Evolutionary conservation across 495 filamentous ascomycete genomes (phyloP).

Genomic region (Penicillium roqueforti): DNA sequence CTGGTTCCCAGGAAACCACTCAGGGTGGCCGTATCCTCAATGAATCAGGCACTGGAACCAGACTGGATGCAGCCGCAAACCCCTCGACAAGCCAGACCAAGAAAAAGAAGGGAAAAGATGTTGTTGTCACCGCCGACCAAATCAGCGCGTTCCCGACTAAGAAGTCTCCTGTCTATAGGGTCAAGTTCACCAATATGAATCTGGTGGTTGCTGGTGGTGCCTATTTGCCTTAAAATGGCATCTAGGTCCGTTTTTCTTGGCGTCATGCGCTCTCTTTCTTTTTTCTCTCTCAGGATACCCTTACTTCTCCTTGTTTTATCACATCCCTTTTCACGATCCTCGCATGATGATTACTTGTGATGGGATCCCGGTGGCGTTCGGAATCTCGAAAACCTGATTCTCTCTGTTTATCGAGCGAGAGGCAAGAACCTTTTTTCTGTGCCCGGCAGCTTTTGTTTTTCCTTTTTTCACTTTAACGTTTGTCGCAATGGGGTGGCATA

Average conservation of each 20-base stretch:
- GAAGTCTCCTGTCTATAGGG: conserved; percentile 91
- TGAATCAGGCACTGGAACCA: conserved; percentile 48
- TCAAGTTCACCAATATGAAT: conserved; percentile 90
- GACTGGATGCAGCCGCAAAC: conserved; percentile 46
- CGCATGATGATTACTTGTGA: conserved; percentile 1
- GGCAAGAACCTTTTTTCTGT: not conserved
- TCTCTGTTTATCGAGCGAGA: conserved; percentile 2
- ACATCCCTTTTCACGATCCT: conserved; percentile 4
- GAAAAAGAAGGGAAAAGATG: conserved; percentile 80
- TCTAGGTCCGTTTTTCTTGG: not conserved
- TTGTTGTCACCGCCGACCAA: conserved; percentile 85
- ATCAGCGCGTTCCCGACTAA: conserved; percentile 92
- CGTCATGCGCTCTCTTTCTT: not conserved
- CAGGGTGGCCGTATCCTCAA: conserved; percentile 55
- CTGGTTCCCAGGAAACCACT: conserved; percentile 53
- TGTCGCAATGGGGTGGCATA: not conserved
- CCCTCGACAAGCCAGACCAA: conserved; percentile 37
- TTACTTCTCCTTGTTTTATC: conserved; percentile 14
- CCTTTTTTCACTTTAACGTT: not conserved
- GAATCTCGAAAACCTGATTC: conserved; percentile 1
- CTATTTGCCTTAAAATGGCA: conserved; percentile 54
- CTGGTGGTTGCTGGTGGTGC: conserved; percentile 82
- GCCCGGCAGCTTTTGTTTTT: not conserved
- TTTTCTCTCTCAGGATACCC: conserved; percentile 26
- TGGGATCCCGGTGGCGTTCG: conserved; percentile 10